Evolutionary conservation across 331 rosid genomes (phyloP).

Genomic region (Rhamnella rubrinervis): DNA sequence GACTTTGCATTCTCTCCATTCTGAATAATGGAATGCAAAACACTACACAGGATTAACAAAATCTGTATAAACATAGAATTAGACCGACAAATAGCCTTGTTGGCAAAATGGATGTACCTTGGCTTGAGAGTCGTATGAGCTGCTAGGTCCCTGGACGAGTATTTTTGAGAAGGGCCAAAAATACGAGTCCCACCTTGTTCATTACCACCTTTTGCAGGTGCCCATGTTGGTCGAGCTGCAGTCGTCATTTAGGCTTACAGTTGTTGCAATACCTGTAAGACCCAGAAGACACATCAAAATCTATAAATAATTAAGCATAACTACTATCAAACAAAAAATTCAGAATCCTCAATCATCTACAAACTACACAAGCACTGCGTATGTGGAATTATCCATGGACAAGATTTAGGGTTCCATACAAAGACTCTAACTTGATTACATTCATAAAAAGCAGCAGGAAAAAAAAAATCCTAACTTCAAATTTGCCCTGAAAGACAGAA

Average conservation of each 20-base stretch:
- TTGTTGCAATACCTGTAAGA: conserved; percentile 1
- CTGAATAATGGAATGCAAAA: background rate
- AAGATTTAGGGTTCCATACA: background rate
- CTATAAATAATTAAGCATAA: background rate
- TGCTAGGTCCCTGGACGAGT: conserved; percentile 88
- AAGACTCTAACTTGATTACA: background rate
- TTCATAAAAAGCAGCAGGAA: background rate
- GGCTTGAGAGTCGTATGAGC: conserved; percentile 84
- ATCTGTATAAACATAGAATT: background rate
- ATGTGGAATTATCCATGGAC: background rate
- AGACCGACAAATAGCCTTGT: background rate
- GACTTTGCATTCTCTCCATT: too few species aligned
- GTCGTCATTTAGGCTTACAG: conserved; percentile 66
- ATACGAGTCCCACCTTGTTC: conserved; percentile 97
- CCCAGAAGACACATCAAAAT: background rate
- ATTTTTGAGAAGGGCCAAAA: conserved; percentile 94
- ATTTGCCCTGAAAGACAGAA: background rate
- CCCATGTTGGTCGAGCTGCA: conserved; percentile 98
- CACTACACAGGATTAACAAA: background rate
- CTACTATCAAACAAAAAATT: background rate
- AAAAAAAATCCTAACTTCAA: background rate
- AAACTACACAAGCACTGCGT: background rate
- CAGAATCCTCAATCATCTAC: background rate
- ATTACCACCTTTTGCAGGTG: conserved; percentile 97
- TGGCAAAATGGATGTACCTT: conserved; percentile 35